A percentile compares a stretch with the other conserved stretches of the same genome.
Conservation (phyloP, 371 early-diverging fungal genomes). For the Rhizomucor miehei region DNA sequence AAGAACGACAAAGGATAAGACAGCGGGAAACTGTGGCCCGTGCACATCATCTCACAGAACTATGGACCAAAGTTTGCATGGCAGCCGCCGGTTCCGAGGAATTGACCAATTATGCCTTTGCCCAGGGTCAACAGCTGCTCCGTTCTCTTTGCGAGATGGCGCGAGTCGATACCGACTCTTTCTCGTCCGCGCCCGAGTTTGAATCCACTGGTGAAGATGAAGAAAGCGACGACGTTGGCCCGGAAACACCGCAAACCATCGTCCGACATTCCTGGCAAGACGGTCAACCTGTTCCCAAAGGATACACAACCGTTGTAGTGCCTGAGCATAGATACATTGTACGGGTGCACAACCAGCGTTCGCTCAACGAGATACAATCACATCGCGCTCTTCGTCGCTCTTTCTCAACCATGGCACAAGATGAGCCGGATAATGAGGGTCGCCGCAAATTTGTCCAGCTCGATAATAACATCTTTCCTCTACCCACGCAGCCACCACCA, state of each 20-base stretch:
- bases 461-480: constrained; percentile 8
- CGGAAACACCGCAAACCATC: neutral
- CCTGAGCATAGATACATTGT: constrained; percentile 32
- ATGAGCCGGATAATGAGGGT: constrained; percentile 5
- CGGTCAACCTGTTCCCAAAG: constrained; percentile 21
- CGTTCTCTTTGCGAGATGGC: constrained; percentile 35
- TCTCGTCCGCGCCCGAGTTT: constrained; percentile 2
- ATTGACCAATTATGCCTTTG: constrained; percentile 46
- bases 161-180: constrained; percentile 12
- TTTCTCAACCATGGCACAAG: constrained; percentile 1
- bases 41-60: constrained; percentile 39
- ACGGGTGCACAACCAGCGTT: constrained; percentile 35
- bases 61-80: constrained; percentile 36
- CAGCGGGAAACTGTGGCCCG: constrained; percentile 50
- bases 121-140: constrained; percentile 36
- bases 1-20: constrained; percentile 60
- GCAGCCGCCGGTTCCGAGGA: constrained; percentile 45
- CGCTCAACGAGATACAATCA: constrained; percentile 19
- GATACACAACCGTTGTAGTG: constrained; percentile 28
- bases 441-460: constrained; percentile 16
- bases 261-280: neutral
- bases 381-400: constrained; percentile 17
- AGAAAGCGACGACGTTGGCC: too few species aligned
- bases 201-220: neutral
- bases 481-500: constrained; percentile 12